Percentiles rank a stretch among this genome's conserved stretches.
These are phyloP conservation scores for Citrus trifoliata DNA, from an alignment of 345 rosid species.

Conservation along the genomic window DNA sequence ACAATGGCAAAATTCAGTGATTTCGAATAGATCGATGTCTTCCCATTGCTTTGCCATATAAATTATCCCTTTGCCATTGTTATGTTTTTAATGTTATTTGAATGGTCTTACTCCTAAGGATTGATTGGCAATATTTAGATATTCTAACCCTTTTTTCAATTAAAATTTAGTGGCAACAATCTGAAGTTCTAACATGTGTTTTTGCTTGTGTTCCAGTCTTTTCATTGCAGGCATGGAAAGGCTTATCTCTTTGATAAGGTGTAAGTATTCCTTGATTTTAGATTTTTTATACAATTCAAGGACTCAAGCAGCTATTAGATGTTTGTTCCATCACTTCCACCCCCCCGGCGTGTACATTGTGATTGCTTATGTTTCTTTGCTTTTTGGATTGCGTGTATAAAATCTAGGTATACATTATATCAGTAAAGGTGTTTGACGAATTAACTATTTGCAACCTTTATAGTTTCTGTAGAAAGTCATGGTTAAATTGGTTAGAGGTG, in stretches of 20 bases:
- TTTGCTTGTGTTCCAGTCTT: constrained; percentile 50
- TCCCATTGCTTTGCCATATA: neutral
- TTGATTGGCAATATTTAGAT: neutral
- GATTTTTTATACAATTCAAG: neutral
- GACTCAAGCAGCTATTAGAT: neutral
- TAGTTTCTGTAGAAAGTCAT: neutral
- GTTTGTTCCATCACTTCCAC: no score
- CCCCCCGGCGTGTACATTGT: neutral
- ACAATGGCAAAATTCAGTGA: neutral
- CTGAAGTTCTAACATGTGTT: constrained; percentile 12
- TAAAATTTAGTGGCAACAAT: neutral
- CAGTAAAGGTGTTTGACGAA: neutral
- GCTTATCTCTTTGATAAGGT: constrained; percentile 77
- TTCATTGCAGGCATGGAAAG: constrained; percentile 68
- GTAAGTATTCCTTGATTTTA: constrained; percentile 43
- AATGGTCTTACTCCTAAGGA: neutral
- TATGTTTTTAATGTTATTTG: neutral
- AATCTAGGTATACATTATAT: neutral
- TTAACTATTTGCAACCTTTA: neutral
- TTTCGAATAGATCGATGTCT: neutral
- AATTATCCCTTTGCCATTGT: neutral
- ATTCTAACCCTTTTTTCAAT: neutral
- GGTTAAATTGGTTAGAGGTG: neutral
- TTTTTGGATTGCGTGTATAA: neutral
- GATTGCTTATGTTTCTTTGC: neutral